Base-by-base conservation (phyloP, 202 grass and related monocot genomes). In the Carex arenaria region DNA sequence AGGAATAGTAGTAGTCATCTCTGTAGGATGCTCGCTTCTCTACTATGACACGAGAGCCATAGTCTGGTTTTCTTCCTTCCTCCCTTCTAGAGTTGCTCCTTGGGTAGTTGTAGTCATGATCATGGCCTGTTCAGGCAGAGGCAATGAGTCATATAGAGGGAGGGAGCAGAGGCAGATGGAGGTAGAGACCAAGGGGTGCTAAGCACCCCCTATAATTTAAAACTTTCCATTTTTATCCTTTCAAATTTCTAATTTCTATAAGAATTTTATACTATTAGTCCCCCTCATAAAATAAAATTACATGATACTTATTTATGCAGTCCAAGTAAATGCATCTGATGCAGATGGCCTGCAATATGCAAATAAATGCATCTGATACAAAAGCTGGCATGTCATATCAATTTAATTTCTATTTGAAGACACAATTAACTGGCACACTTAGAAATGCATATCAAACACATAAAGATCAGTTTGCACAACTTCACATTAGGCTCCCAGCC, bases 1-100 rank as follows among this genome's bases (percentile, higher is more conserved):
- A 86, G 31, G 87, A 86, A 47, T 88, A 84, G 6, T 76, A 86
- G 84, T 90, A 99, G 15, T 95, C 91, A 67, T 99, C 93, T 82
- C 78, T 95, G 54, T 90, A 92, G 81, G 92, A 81, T 49, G 82
- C 59, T 5, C 67, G 87, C 61, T 83, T 95, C 83, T 94, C 93
- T 20, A 82, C 78, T 85, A 90, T 85, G 85, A 87, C 72, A 84
- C 93, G 86, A 64, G 93, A 74, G 45, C 80, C 74, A 65, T 95
- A 95, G 69, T 94, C 91, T 71, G 56, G 26, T 6, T 57, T 64
- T 52, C 62, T 82, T 64, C 80, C 61, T 54, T 68, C 80, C 64
- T 82, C 62, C 80, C 43, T 82, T 52, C 62, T 54, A 84, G 49
- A 76, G 52, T 15, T 76, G 51, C 52, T 76, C 64, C 64, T 82